These are phyloP conservation scores for Nosema muscidifuracis DNA, from an alignment of 371 early-diverging fungal species.

Conservation along the genomic window DNA sequence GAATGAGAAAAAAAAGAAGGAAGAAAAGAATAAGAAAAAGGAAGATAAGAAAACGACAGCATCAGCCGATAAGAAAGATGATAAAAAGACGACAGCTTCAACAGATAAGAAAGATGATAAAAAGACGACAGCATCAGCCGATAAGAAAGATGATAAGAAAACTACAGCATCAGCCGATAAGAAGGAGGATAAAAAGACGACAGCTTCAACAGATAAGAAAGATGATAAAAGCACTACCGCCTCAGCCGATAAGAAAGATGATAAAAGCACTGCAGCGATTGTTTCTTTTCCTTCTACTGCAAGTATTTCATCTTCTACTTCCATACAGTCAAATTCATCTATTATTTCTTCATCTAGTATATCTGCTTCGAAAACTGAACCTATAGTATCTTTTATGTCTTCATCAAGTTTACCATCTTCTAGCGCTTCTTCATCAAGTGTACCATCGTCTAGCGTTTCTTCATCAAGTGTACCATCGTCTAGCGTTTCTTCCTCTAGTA, in stretches of 20 bases:
- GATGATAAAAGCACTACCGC: not conserved
- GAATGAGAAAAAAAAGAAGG: slow-evolving; percentile 2
- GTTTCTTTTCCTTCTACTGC: not conserved
- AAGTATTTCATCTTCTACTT: not conserved
- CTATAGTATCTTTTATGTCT: too few species aligned
- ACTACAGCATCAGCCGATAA: not conserved
- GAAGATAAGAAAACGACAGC: not conserved
- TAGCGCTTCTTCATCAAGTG: not conserved
- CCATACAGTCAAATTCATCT: not conserved
- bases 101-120: slow-evolving; percentile 3
- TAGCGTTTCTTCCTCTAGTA: not conserved
- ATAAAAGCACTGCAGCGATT: not conserved
- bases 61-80: slow-evolving; percentile 15
- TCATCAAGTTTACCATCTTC: not conserved
- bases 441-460: not conserved
- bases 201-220: too few species aligned
- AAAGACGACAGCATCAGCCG: not conserved
- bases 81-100: slow-evolving; percentile 13
- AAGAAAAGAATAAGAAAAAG: slow-evolving; percentile 27
- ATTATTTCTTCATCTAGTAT: not conserved
- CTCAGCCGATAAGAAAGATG: not conserved
- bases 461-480: not conserved
- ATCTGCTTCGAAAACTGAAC: too few species aligned
- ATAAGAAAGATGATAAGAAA: not conserved
- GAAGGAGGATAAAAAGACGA: not conserved